Base-by-base conservation (phyloP, 148 eudicot genomes). In the Silene uniflora region DNA sequence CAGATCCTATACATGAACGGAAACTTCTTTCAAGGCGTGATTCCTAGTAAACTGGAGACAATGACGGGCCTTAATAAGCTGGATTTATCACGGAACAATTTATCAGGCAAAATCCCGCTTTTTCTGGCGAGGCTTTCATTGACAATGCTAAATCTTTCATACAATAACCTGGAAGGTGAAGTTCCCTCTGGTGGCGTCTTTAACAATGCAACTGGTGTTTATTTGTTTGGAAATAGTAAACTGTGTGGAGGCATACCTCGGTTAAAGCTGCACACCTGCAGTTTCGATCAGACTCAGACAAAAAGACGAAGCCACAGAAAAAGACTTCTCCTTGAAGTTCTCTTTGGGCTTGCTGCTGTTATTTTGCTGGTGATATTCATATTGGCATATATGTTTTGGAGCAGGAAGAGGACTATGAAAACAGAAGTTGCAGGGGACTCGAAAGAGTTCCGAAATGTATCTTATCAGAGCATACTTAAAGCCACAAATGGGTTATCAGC, bases 231-330 rank as follows among this genome's bases (percentile, higher is more conserved):
- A 18, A 86, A 86, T 54, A 64, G 7, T 2, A 73, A 19, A 62
- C 82, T 86, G 0, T 84, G 89, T 69, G 87, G 86, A 67, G 86
- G 89, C 11, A 54, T 75, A 35, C 17, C 72, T 7, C 68, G 71
- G 71, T 69, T 81, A 24, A 70, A 79, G 18, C 58, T 86, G 11
- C 85, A 85, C 7, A 19, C 0, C 46, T 82, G 84, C 25, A 72
- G 32, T 2, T 49, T 23, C 4, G 62, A 29, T 4, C 32, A 29
- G 4, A 29, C 32, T 29, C 32, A 29, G 32, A 29, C 4, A 29
- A 29, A 29, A 29, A 29, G 32, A 4, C 32, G 32, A 29, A 29
- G n/a, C n/a, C n/a, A n/a, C n/a, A n/a, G n/a, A n/a, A n/a, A n/a
- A n/a, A n/a, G n/a, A n/a, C n/a, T n/a, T 3, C 16, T 3, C 32